Evolutionary conservation across 139 green algal species (phyloP), one percentile per base, ranked within the genome.

Genomic region (Eudorina sp.): DNA sequence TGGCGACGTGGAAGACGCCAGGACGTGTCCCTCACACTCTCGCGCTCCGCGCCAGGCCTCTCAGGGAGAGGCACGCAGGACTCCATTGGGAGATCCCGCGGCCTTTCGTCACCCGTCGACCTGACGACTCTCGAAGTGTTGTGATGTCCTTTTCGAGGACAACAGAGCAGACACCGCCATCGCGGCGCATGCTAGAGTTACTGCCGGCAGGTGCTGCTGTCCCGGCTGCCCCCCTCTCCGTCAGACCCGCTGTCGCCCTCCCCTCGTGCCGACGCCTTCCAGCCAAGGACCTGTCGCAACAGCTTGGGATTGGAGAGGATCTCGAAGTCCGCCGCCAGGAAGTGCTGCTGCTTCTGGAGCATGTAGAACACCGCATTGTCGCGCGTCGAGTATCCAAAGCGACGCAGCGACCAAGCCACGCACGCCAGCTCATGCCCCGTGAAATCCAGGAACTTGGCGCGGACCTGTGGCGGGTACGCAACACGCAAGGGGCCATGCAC

Each of bases 311-410:
- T 93, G 79, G 84, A 80, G 68, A 93, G 84, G 34, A 92, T 90
- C 36, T 93, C 88, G 31, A 89, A 93, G 85, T 93, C 90, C 6
- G 85, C 78, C 29, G 83, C 72, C 40, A 89, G 64, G 88, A 93
- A 93, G 36, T 13, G 13, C 23, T 93, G 88, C 90, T 91, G 87
- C 51, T 77, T 75, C 25, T 90, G 68, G 34, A 93, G 78, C 90
- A 93, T 91, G 80, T 92, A 93, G 62, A 91, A 90, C 34, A 93
- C 88, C 0, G 88, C 85, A n/a, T 93, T 93, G 84, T 89, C 29
- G 21, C 88, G 84, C 0, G 68, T 83, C 0, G 84, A 66, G 53
- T 86, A 89, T 79, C 90, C 90, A 87, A 91, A 93, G 31, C 68
- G 62, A 18, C 90, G 88, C 79, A 93, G 84, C 62, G 88, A 88